These are phyloP conservation scores for Pseudognaphalium luteoalbum DNA, from an alignment of 129 eudicot genomes.

Conservation along the genomic window DNA sequence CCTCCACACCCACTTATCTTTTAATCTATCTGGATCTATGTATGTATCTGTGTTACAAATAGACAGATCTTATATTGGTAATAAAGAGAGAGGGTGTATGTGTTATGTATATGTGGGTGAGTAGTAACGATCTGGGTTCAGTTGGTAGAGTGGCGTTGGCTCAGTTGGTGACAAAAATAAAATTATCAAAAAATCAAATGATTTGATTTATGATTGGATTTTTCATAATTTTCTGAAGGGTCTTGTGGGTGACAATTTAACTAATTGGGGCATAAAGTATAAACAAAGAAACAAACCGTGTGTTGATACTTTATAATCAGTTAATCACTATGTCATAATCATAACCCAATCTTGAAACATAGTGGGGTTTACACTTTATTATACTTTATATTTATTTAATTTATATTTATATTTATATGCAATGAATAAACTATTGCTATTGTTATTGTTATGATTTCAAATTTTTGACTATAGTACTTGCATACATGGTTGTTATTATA, in stretches of 20 bases:
- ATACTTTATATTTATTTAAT: no score
- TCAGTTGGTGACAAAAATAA: not conserved
- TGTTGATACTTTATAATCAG: not conserved
- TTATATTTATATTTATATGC: no score
- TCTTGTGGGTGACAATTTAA: not conserved
- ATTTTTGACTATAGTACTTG: not conserved
- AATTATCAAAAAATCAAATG: not conserved
- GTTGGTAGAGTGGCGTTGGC: slow-evolving; percentile 1
- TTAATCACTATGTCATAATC: not conserved
- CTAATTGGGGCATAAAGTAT: not conserved
- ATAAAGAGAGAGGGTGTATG: not conserved
- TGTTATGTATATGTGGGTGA: not conserved
- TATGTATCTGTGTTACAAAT: not conserved
- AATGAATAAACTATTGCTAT: not conserved
- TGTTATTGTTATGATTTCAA: not conserved
- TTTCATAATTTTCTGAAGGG: no score
- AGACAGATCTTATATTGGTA: not conserved
- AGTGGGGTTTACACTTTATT: not conserved
- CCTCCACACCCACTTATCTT: not conserved
- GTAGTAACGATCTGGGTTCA: not conserved
- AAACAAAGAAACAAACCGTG: not conserved
- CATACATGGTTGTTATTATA: no score
- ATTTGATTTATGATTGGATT: not conserved
- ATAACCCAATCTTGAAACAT: not conserved
- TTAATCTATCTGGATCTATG: not conserved